Evolutionary conservation across 2,329 filamentous ascomycete species (phyloP), one percentile per base, ranked within the genome.

Genomic region (Didymella pinodella): DNA sequence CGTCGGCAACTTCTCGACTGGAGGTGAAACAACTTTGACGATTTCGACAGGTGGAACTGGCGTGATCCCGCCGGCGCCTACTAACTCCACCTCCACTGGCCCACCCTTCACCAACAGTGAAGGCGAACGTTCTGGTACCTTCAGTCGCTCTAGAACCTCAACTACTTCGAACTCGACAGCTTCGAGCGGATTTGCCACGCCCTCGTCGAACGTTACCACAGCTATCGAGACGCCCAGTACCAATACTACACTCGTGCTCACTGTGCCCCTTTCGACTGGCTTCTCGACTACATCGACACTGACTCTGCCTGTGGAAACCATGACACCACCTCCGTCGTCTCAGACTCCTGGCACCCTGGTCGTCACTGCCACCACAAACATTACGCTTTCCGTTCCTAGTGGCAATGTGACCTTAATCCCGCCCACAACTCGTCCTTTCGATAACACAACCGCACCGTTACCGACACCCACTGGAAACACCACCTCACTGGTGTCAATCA

Each of bases 1-100:
- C 16, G 36, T 36, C 20, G 47, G 48, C 4, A 64, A 65, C 22
- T 46, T 63, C n/a, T 61, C 64, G 7, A 34, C 43, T 14, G 38
- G 41, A 28, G 41, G 28, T 7, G 43, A 12, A 14, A 54, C 54
- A 48, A 48, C 22, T 8, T 22, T 59, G 16, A 49, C 41, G n/a
- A 54, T 36, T 20, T 49, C 55, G 18, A 57, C 44, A 0, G 48
- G 48, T 20, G 25, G 28, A 2, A 38, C 50, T 20, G 50, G 49
- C 26, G 32, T 51, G 10, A 53, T 60, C 18, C 48, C 49, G 5
- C 55, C 49, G 5, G 55, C 44, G 6, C 43, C 55, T 32, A 29
- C 10, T 12, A 58, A 58, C 31, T 47, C 48, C 10, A 55, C 52
- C n/a, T 48, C 47, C 4, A 34, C 36, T 25, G 44, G 32, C 1